Conservation (phyloP, 352 stramenopile genomes). For the Thraustochytrium sp. region DNA sequence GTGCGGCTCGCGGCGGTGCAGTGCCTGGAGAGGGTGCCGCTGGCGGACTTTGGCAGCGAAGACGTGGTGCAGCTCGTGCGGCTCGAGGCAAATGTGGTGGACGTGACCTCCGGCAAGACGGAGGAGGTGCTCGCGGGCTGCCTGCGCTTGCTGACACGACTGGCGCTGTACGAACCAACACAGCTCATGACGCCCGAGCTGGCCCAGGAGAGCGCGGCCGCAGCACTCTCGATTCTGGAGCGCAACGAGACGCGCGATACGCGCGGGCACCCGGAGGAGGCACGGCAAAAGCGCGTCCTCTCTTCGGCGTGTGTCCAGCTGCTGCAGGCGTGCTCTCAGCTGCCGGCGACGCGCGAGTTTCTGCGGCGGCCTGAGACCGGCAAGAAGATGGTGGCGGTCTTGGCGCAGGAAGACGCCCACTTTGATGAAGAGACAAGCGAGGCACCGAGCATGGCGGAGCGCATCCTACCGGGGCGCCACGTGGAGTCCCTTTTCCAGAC, state of each 20-base stretch:
- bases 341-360: background rate
- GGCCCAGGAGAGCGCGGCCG: background rate
- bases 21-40: background rate
- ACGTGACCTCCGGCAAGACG: conserved; percentile 20
- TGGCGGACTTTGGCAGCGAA: background rate
- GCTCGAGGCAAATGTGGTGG: background rate
- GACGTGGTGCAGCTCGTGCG: conserved; percentile 4
- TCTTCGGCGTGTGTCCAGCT: conserved; percentile 3
- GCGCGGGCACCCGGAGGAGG: background rate
- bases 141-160: conserved; percentile 1
- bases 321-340: background rate
- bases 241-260: conserved; percentile 21
- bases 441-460: conserved; percentile 19
- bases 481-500: conserved; percentile 34
- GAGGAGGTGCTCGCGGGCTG: conserved; percentile 16
- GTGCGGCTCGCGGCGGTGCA: conserved; percentile 11
- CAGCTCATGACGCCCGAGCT: background rate
- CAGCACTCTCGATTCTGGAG: conserved; percentile 22
- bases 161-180: no score
- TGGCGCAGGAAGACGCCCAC: background rate
- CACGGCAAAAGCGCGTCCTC: conserved; percentile 11
- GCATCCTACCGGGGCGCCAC: background rate
- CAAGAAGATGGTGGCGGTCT: conserved; percentile 19
- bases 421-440: no score
- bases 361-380: background rate